phyloP scores from a whole-genome alignment of 2,329 filamentous ascomycete species.

The Torrubiellomyces zombiae region DNA sequence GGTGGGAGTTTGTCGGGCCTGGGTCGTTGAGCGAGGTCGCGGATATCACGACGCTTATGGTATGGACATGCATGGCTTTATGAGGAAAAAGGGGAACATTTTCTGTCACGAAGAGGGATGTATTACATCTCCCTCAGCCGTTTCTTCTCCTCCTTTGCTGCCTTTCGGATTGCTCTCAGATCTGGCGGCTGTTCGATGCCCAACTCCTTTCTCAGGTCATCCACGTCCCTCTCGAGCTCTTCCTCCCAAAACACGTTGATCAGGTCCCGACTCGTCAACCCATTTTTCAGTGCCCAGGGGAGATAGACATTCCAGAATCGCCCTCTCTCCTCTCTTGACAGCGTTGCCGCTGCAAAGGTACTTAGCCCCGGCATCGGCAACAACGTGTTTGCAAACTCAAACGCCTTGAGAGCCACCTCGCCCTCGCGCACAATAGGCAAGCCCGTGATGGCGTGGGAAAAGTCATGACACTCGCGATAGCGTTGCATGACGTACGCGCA shows the following conservation, averaged over 20 bases:
- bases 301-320: conserved; percentile 62
- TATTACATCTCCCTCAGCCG: conserved; percentile 34
- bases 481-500: conserved; percentile 98
- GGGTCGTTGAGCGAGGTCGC: too few relatives aligned
- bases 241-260: conserved; percentile 99
- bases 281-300: conserved; percentile 83
- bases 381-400: conserved; percentile 89
- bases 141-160: conserved; percentile 52
- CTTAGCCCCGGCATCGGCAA: conserved; percentile 90
- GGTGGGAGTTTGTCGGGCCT: too few relatives aligned
- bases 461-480: conserved; percentile 94
- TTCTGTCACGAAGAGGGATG: too few relatives aligned
- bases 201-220: conserved; percentile 54
- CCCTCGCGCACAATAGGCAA: conserved; percentile 86
- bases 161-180: conserved; percentile 58
- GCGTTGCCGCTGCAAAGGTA: conserved; percentile 68
- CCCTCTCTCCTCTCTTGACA: conserved; percentile 65
- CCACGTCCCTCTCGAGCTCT: conserved; percentile 68
- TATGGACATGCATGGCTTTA: too few relatives aligned
- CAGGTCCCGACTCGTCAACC: conserved; percentile 57
- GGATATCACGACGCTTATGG: too few relatives aligned
- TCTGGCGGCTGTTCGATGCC: conserved; percentile 83
- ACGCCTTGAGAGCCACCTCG: conserved; percentile 92
- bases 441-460: conserved; percentile 89
- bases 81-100: too few relatives aligned